phyloP scores from a whole-genome alignment of 2,329 filamentous ascomycete species.

The Colletotrichum camelliae region DNA sequence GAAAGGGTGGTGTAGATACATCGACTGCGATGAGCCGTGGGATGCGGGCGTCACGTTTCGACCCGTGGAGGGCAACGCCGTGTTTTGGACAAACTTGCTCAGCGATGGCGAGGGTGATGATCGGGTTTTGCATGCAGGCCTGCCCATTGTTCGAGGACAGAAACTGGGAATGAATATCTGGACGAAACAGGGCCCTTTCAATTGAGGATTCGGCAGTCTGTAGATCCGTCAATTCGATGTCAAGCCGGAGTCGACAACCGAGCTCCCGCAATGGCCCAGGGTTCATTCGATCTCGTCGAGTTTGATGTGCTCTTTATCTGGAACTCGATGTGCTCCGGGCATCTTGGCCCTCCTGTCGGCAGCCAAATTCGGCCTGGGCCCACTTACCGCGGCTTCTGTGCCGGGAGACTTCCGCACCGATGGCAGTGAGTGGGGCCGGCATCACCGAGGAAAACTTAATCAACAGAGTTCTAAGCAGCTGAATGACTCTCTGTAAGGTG shows the following conservation, averaged over 20 bases:
- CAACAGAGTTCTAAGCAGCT: neutral
- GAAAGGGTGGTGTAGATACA: constrained; percentile 39
- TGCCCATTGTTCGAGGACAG: constrained; percentile 42
- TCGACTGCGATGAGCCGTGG: constrained; percentile 46
- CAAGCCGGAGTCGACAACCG: neutral
- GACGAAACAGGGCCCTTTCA: constrained; percentile 39
- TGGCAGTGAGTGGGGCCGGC: neutral
- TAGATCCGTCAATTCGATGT: neutral
- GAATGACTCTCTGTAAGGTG: neutral
- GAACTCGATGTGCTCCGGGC: neutral
- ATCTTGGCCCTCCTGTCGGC: neutral
- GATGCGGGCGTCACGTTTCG: constrained; percentile 44
- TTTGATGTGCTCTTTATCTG: constrained; percentile 1
- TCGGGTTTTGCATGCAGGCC: constrained; percentile 43
- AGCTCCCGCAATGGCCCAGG: neutral
- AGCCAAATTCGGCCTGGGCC: neutral
- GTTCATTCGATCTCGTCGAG: neutral
- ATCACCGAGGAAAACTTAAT: neutral
- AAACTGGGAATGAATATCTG: constrained; percentile 50
- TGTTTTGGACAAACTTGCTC: constrained; percentile 46
- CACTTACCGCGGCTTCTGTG: neutral
- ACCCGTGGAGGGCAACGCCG: constrained; percentile 40
- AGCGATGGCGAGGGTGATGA: constrained; percentile 38
- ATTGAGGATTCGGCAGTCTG: neutral
- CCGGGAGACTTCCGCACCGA: neutral